These are phyloP conservation scores for Myochromella boudieri DNA, from an alignment of 768 basidiomycete species.

Conservation along the genomic window DNA sequence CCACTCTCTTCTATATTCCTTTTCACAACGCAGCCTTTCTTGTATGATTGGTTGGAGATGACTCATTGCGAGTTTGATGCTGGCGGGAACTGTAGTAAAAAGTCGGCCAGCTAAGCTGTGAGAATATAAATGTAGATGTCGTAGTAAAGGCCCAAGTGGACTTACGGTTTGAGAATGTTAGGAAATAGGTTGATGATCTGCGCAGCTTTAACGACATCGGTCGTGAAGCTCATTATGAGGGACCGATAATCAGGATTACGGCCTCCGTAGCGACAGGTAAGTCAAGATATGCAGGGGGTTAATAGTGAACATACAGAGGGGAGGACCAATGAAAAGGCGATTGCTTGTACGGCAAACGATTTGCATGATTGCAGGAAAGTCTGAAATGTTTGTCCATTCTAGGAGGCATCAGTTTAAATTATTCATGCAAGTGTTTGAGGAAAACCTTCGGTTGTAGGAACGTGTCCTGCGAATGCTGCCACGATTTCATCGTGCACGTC, in stretches of 20 bases:
- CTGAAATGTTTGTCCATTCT: slow-evolving; percentile 37
- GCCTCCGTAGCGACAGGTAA: slow-evolving; percentile 40
- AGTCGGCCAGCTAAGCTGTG: slow-evolving; percentile 20
- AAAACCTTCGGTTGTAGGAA: slow-evolving; percentile 28
- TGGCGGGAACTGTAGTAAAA: slow-evolving; percentile 22
- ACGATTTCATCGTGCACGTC: slow-evolving; percentile 47
- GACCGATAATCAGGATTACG: slow-evolving; percentile 31
- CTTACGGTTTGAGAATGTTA: slow-evolving; percentile 39
- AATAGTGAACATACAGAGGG: slow-evolving; percentile 37
- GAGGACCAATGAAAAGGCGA: slow-evolving; percentile 44
- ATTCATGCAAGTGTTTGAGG: neutral
- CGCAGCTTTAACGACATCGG: slow-evolving; percentile 27
- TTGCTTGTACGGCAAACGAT: slow-evolving; percentile 39
- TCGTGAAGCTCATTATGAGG: slow-evolving; percentile 29
- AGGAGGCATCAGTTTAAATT: neutral
- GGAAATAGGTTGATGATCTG: slow-evolving; percentile 34
- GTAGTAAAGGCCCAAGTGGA: neutral
- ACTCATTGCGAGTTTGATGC: slow-evolving; percentile 20
- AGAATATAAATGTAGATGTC: neutral
- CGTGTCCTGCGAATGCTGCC: slow-evolving; percentile 36
- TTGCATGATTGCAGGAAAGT: slow-evolving; percentile 27
- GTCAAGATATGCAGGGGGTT: slow-evolving; percentile 39
- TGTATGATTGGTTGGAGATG: slow-evolving; percentile 30
- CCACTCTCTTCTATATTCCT: slow-evolving; percentile 27
- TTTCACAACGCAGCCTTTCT: slow-evolving; percentile 28